phyloP scores from a whole-genome alignment of 768 basidiomycete genomes.

The Kwoniella botswanensis region DNA sequence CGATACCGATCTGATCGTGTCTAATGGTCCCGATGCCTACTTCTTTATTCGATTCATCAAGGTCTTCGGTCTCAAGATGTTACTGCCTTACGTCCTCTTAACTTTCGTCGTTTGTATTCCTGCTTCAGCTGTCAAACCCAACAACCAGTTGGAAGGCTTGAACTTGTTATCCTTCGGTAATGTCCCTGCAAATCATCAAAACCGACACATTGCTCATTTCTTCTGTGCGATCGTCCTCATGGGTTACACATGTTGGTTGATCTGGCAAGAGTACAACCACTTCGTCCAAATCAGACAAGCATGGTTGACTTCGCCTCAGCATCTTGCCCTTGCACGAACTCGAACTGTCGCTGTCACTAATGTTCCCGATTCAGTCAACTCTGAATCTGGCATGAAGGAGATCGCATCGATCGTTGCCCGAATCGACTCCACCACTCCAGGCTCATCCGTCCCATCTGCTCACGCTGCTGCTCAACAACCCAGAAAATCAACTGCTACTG shows the following conservation, averaged over 20 bases:
- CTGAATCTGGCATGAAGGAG: constrained; percentile 46
- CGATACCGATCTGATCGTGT: constrained; percentile 47
- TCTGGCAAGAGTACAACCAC: constrained; percentile 56
- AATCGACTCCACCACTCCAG: constrained; percentile 37
- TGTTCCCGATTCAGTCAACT: constrained; percentile 53
- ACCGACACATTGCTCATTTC: constrained; percentile 55
- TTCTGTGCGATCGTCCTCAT: constrained; percentile 54
- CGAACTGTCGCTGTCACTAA: constrained; percentile 55
- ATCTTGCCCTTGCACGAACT: constrained; percentile 53
- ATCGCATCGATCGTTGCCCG: constrained; percentile 41
- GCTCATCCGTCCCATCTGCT: constrained; percentile 16
- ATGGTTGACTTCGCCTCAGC: constrained; percentile 55
- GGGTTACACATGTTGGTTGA: constrained; percentile 54
- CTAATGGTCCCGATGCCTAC: constrained; percentile 59
- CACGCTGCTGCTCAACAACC: constrained; percentile 8
- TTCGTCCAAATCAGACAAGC: constrained; percentile 55
- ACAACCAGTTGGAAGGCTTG: constrained; percentile 46
- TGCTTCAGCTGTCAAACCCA: constrained; percentile 50
- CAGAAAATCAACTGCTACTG: constrained; percentile 22
- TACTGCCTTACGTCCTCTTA: constrained; percentile 56
- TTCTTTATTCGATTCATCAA: constrained; percentile 56
- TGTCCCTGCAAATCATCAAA: constrained; percentile 40
- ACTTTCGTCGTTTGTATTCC: constrained; percentile 55
- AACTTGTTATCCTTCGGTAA: constrained; percentile 58
- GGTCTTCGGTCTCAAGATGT: constrained; percentile 56